Percentiles rank a stretch among this genome's conserved stretches.
Evolutionary conservation across 306 rosid species (phyloP).

Genomic region (Albizia julibrissin): DNA sequence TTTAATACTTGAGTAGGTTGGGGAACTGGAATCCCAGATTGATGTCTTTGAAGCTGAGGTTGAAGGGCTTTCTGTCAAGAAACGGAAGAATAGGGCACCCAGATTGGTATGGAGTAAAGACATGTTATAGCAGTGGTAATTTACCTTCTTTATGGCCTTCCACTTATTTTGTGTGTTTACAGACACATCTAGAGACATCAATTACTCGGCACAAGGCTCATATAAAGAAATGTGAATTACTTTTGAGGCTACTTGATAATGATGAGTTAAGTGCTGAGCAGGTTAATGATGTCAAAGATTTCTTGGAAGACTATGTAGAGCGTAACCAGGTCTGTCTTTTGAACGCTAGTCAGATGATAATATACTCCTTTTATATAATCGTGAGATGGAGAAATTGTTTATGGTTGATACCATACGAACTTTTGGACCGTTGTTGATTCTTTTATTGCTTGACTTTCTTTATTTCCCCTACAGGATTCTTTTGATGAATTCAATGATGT

Average conservation of each 20-base stretch:
- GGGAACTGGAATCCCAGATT: slow-evolving; percentile 78
- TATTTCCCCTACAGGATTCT: slow-evolving; percentile 53
- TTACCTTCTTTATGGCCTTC: slow-evolving; percentile 28
- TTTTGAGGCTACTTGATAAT: slow-evolving; percentile 82
- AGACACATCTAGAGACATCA: slow-evolving; percentile 78
- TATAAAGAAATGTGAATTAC: slow-evolving; percentile 75
- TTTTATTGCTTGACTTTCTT: slow-evolving; percentile 14
- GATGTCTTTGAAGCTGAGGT: slow-evolving; percentile 88
- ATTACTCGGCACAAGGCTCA: slow-evolving; percentile 88
- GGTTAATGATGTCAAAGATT: slow-evolving; percentile 83
- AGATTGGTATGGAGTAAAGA: slow-evolving; percentile 56
- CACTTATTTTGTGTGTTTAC: slow-evolving; percentile 35
- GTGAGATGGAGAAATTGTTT: background rate
- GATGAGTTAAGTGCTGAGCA: slow-evolving; percentile 90
- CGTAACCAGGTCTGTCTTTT: slow-evolving; percentile 71
- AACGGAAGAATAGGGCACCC: slow-evolving; percentile 81
- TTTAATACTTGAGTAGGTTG: slow-evolving; percentile 48
- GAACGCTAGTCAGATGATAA: background rate
- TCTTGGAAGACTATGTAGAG: slow-evolving; percentile 83
- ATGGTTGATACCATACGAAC: background rate
- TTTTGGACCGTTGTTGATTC: background rate
- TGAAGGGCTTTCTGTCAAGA: slow-evolving; percentile 75
- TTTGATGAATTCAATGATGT: slow-evolving; percentile 79
- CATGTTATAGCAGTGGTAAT: slow-evolving; percentile 26
- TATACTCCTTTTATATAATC: slow-evolving; percentile 21